These are phyloP conservation scores for Plasmodium vivax DNA, from an alignment of 169 alveolate genomes.

Conservation along the genomic window DNA sequence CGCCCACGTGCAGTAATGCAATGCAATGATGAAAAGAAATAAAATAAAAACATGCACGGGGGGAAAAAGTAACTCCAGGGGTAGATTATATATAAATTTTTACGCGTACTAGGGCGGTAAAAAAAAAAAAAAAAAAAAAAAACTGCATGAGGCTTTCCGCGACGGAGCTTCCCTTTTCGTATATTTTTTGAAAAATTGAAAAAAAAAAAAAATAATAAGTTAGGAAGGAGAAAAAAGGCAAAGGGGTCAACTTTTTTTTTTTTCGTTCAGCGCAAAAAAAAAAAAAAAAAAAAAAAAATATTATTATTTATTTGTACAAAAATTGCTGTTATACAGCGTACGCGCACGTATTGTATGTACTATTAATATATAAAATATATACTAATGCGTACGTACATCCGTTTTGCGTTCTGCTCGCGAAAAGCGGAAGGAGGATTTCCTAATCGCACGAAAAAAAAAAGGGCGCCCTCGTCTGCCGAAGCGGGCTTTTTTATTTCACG, in stretches of 20 bases:
- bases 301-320: background rate
- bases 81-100: background rate
- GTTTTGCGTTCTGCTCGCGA: background rate
- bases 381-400: background rate
- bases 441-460: background rate
- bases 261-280: background rate
- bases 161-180: background rate
- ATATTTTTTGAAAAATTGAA: background rate
- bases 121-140: no score
- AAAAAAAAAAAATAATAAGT: background rate
- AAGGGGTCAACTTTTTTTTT: background rate
- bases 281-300: background rate
- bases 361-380: background rate
- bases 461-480: background rate
- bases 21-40: background rate
- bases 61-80: background rate
- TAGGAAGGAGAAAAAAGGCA: background rate
- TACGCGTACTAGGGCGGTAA: background rate
- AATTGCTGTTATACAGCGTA: background rate
- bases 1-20: background rate
- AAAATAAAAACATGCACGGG: background rate
- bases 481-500: background rate
- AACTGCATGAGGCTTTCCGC: background rate
- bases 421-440: background rate
- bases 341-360: background rate